These are phyloP conservation scores for Xylaria sp. DNA, from an alignment of 2,329 filamentous ascomycete species.

Conservation along the genomic window DNA sequence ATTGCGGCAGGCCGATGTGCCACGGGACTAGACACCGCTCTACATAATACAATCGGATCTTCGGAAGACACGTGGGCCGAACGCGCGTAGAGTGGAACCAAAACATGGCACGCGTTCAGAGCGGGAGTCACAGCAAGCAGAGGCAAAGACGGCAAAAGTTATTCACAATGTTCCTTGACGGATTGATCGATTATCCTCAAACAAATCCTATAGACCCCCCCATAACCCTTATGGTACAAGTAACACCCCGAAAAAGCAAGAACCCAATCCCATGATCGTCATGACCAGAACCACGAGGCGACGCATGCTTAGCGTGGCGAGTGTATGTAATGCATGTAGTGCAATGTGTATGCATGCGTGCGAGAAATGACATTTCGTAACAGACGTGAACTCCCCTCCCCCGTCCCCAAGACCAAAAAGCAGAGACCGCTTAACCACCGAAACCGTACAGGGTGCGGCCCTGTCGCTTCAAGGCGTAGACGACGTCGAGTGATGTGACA, in stretches of 20 bases:
- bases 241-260: constrained; percentile 43
- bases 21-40: too few species aligned
- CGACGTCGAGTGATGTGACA: constrained; percentile 68
- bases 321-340: constrained; percentile 22
- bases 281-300: constrained; percentile 41
- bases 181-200: constrained; percentile 40
- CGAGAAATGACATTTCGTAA: constrained; percentile 45
- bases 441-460: constrained; percentile 72
- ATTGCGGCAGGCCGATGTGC: too few species aligned
- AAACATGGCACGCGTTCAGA: neutral
- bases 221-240: constrained; percentile 44
- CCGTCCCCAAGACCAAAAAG: constrained; percentile 56
- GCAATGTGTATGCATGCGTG: constrained; percentile 26
- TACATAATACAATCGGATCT: too few species aligned
- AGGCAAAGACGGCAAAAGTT: constrained; percentile 11
- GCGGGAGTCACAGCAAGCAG: neutral
- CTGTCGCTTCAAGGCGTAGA: constrained; percentile 68
- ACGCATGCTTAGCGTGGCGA: constrained; percentile 36
- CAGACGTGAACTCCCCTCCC: constrained; percentile 41
- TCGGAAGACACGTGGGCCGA: neutral
- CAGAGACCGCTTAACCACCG: constrained; percentile 57
- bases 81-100: neutral
- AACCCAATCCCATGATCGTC: constrained; percentile 44
- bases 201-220: constrained; percentile 37
- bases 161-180: constrained; percentile 35